A percentile compares a stretch with the other conserved stretches of the same genome.
These are phyloP conservation scores for Paraphoma sp. DNA, from an alignment of 2,329 filamentous ascomycete species.

Conservation along the genomic window DNA sequence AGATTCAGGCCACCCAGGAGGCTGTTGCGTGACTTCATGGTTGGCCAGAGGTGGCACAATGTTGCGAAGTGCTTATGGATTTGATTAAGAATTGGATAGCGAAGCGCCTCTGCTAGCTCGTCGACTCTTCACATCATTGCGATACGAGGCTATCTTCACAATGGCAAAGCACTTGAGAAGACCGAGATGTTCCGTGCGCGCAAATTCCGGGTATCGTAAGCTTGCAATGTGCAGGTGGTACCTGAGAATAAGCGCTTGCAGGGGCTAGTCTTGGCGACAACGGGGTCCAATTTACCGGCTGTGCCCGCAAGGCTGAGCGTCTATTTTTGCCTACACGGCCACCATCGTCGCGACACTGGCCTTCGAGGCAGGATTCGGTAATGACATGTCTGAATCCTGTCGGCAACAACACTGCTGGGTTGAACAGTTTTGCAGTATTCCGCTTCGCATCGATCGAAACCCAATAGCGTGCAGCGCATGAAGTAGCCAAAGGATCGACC, in stretches of 20 bases:
- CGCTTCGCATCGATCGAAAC: too few species aligned
- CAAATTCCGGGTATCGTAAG: too few species aligned
- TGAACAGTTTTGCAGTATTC: too few species aligned
- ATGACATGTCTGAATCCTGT: too few species aligned
- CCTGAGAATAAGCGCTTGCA: neutral
- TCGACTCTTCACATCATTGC: neutral
- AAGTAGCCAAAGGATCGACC: neutral
- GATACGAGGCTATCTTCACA: too few species aligned
- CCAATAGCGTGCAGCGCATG: neutral
- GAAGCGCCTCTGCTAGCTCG: neutral
- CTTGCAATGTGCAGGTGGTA: neutral
- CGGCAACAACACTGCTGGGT: too few species aligned
- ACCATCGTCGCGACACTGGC: neutral
- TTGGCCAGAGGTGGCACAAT: neutral
- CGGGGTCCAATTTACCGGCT: neutral
- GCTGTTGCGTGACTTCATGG: neutral
- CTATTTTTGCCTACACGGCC: constrained; percentile 4
- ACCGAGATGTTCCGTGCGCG: too few species aligned
- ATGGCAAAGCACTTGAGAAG: too few species aligned
- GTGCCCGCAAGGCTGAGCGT: constrained; percentile 2
- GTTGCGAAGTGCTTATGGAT: neutral
- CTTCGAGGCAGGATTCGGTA: neutral
- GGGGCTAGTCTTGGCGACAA: neutral
- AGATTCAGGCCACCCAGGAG: constrained; percentile 6
- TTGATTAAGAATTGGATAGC: neutral